phyloP scores from a whole-genome alignment of 805 yeast genomes.

The Cyberlindnera sargentensis region DNA sequence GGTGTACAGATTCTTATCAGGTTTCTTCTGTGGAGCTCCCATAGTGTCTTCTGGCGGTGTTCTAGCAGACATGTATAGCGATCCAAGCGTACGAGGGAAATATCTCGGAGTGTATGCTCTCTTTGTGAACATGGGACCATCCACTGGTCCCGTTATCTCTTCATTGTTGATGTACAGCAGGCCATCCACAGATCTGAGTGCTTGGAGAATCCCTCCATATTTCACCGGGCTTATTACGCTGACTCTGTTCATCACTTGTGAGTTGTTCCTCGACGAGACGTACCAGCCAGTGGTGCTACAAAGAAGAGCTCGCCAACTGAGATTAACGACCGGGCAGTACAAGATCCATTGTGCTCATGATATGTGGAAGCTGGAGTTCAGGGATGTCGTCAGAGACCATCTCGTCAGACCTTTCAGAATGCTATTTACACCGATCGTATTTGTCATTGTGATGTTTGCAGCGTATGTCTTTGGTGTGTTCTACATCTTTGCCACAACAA shows the following conservation, averaged over 20 bases:
- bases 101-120: conserved; percentile 44
- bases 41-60: conserved; percentile 52
- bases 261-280: conserved; percentile 25
- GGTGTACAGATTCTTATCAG: conserved; percentile 50
- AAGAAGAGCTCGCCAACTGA: conserved; percentile 7
- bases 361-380: conserved; percentile 11
- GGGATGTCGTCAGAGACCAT: conserved; percentile 11
- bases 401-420: conserved; percentile 15
- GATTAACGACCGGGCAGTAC: conserved; percentile 7
- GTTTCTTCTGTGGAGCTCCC: conserved; percentile 54
- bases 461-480: conserved; percentile 43
- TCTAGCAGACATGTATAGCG: conserved; percentile 42
- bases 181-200: conserved; percentile 29
- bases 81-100: conserved; percentile 42
- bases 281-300: conserved; percentile 11
- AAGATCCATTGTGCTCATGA: conserved; percentile 14
- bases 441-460: conserved; percentile 37
- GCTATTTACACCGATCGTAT: conserved; percentile 27
- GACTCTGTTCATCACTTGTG: conserved; percentile 29
- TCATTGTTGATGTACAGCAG: conserved; percentile 36
- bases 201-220: conserved; percentile 57
- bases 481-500: conserved; percentile 38
- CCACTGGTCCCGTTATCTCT: conserved; percentile 42
- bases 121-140: conserved; percentile 38
- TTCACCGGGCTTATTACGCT: conserved; percentile 37